Evolutionary conservation across 345 rosid genomes (phyloP).

Genomic region (Combretum micranthum): DNA sequence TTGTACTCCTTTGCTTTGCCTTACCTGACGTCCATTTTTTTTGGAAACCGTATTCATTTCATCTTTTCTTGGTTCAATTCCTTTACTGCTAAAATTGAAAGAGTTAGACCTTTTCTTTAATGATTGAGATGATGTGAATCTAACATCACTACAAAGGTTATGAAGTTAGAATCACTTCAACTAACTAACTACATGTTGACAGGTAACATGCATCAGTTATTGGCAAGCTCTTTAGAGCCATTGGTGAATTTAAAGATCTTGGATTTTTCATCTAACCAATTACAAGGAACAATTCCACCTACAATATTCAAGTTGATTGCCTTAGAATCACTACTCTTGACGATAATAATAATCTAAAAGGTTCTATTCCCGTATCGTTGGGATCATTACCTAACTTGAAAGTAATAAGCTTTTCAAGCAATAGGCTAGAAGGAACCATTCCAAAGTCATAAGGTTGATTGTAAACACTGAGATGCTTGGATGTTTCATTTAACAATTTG

Average conservation of each 20-base stretch:
- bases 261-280: constrained; percentile 1
- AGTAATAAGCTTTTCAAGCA: not conserved
- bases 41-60: too few relatives aligned
- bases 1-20: too few relatives aligned
- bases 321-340: not conserved
- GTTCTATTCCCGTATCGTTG: not conserved
- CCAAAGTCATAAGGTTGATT: not conserved
- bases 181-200: too few relatives aligned
- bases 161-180: not conserved
- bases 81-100: too few relatives aligned
- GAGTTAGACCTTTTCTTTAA: too few relatives aligned
- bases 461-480: not conserved
- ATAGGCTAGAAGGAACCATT: not conserved
- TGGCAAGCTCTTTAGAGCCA: too few relatives aligned
- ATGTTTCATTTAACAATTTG: not conserved
- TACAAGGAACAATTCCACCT: not conserved
- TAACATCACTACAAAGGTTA: not conserved
- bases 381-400: not conserved
- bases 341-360: not conserved
- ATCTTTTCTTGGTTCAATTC: too few relatives aligned
- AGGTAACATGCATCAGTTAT: too few relatives aligned
- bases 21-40: too few relatives aligned
- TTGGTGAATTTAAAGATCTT: not conserved
- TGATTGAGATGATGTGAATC: too few relatives aligned
- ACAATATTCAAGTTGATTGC: not conserved